phyloP scores from a whole-genome alignment of 164 flowering plant genomes.

The Piper betle region DNA sequence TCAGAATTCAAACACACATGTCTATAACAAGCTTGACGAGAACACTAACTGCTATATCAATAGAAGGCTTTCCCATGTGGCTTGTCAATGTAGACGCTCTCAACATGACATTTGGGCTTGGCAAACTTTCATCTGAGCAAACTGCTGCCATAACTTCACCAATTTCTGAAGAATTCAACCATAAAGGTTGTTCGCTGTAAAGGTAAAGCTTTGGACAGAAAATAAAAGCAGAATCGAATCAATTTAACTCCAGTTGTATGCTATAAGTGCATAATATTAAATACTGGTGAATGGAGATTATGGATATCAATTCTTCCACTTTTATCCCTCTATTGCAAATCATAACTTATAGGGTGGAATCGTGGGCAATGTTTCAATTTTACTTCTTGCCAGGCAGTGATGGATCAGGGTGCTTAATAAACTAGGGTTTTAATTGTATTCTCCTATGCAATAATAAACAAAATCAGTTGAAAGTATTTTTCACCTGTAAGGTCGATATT shows the following conservation, averaged over 20 bases:
- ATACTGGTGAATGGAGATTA: too few species aligned
- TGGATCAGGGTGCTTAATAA: too few species aligned
- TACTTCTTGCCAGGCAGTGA: too few species aligned
- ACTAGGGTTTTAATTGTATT: too few species aligned
- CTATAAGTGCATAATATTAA: neutral
- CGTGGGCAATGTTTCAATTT: too few species aligned
- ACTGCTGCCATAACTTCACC: slow-evolving; percentile 89
- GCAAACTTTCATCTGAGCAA: slow-evolving; percentile 61
- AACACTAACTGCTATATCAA: slow-evolving; percentile 96
- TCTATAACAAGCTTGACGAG: slow-evolving; percentile 96
- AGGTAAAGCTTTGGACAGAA: neutral
- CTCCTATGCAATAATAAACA: neutral
- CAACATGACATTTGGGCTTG: slow-evolving; percentile 43
- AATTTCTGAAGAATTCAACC: slow-evolving; percentile 79
- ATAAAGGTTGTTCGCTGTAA: slow-evolving; percentile 88
- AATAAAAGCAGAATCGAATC: too few species aligned
- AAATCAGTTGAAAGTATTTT: neutral
- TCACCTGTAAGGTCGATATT: slow-evolving; percentile 95
- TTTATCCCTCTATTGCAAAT: too few species aligned
- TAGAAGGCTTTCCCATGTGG: slow-evolving; percentile 64
- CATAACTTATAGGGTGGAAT: too few species aligned
- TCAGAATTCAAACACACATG: slow-evolving; percentile 72
- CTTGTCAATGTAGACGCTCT: slow-evolving; percentile 60
- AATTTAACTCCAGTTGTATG: neutral
- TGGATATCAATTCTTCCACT: too few species aligned